These are phyloP conservation scores for Lathyrus oleraceus DNA, from an alignment of 306 rosid species.

Conservation along the genomic window DNA sequence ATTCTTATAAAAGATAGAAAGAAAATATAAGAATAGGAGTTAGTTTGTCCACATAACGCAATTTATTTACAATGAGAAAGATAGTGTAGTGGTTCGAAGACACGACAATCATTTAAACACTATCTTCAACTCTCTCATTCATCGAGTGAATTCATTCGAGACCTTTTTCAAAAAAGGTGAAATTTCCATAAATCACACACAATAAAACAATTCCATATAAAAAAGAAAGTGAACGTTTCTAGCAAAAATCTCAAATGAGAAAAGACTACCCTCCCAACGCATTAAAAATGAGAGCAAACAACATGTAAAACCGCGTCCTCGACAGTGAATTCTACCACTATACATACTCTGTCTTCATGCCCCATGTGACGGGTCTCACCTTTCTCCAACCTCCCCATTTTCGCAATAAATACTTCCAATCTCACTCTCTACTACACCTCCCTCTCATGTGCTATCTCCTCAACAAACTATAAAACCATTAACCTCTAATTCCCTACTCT, in stretches of 20 bases:
- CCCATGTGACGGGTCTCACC: conserved; percentile 46
- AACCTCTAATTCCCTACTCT: not conserved
- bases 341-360: conserved; percentile 16
- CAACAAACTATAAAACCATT: conserved; percentile 25
- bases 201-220: too few species aligned
- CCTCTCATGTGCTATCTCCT: not conserved
- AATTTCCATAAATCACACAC: too few species aligned
- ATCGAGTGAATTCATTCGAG: too few species aligned
- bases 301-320: conserved; percentile 45
- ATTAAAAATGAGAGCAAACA: not conserved
- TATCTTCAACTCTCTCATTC: too few species aligned
- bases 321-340: not conserved
- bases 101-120: too few species aligned
- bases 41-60: too few species aligned
- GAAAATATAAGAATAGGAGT: too few species aligned
- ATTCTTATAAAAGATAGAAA: too few species aligned
- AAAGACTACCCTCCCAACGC: not conserved
- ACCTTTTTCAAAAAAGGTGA: too few species aligned
- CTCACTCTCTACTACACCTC: conserved; percentile 14
- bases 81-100: too few species aligned
- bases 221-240: too few species aligned
- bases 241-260: not conserved
- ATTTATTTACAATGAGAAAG: too few species aligned
- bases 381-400: conserved; percentile 14
- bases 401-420: conserved; percentile 46